Evolutionary conservation across 805 yeast genomes (phyloP), one percentile per base, ranked within the genome.

Genomic region (Candida arabinofermentans): DNA sequence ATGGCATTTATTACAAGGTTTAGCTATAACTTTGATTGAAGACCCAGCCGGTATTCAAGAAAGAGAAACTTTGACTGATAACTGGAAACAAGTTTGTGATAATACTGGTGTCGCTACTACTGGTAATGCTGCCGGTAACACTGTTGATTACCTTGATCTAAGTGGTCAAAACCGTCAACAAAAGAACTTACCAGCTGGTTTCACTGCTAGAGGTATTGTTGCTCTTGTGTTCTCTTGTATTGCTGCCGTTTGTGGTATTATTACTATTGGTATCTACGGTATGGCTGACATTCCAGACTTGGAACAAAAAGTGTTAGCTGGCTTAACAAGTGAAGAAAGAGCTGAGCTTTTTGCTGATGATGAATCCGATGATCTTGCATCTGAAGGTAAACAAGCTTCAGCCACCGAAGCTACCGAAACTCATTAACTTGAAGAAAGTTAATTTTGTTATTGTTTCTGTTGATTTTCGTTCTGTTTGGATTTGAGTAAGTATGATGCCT

Each of bases 1-100:
- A 64, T 91, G 99, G 99, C 99, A 93, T 70, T 76, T 91, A 72
- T 75, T 81, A 58, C 98, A 93, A 71, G 99, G 99, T 58, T 75
- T 91, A 55, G 95, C 95, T 10, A 55, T 89, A 42, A 71, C 74
- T 9, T 69, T 93, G 34, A 68, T 91, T 41, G 99, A 91, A 69
- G 96, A 88, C 42, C 99, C 99, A 23, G 52, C 62, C 9, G 72
- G 73, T 42, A 71, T 91, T 37, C 87, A 82, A 62, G 64, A 62
- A 16, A 69, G 70, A 42, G 86, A 85, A 65, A 71, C 71, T 40
- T 59, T 90, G 38, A 74, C 90, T 27, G 81, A 77, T 2, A 72
- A 73, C 63, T 83, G 77, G 67, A 67, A 61, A 45, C 69, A 69
- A 18, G 73, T 76, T 38, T 93, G 98, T 73, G 58, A 67, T 37